Evolutionary conservation across 1,139 yeast genomes (phyloP).

Genomic region (Candida gigantensis): DNA sequence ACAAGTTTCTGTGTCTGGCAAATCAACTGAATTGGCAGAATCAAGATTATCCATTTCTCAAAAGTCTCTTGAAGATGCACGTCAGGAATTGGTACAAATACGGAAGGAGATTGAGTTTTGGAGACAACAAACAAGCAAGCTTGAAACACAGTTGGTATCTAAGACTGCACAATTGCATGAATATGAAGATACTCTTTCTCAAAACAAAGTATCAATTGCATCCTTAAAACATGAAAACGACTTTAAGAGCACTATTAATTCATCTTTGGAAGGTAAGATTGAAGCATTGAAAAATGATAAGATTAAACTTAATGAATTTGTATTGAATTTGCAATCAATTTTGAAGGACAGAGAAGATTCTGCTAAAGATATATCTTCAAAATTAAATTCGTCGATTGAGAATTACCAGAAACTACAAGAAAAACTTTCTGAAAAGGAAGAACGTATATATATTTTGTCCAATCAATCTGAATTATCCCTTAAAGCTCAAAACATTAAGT

Average conservation of each 20-base stretch:
- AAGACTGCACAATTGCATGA: constrained; percentile 60
- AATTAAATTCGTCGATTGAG: constrained; percentile 52
- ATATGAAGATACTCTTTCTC: constrained; percentile 51
- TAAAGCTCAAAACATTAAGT: constrained; percentile 64
- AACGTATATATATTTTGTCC: constrained; percentile 45
- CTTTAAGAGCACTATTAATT: constrained; percentile 50
- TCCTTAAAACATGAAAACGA: constrained; percentile 58
- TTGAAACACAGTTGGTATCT: constrained; percentile 52
- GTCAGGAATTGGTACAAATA: constrained; percentile 50
- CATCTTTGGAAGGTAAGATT: constrained; percentile 57
- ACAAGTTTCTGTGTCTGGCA: constrained; percentile 31
- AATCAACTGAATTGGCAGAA: constrained; percentile 37
- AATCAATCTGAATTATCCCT: constrained; percentile 58
- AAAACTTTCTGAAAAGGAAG: constrained; percentile 53
- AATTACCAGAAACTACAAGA: constrained; percentile 53
- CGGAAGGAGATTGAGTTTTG: constrained; percentile 44
- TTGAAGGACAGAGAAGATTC: constrained; percentile 64
- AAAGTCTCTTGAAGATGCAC: constrained; percentile 44
- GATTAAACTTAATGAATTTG: constrained; percentile 56
- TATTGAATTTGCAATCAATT: constrained; percentile 61
- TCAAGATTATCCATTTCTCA: constrained; percentile 33
- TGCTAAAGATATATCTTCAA: constrained; percentile 50
- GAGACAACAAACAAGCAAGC: constrained; percentile 58
- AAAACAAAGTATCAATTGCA: constrained; percentile 47
- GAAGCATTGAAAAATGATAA: constrained; percentile 59